Conservation (phyloP, 2,329 filamentous ascomycete genomes). For the Alternaria gansuensis region DNA sequence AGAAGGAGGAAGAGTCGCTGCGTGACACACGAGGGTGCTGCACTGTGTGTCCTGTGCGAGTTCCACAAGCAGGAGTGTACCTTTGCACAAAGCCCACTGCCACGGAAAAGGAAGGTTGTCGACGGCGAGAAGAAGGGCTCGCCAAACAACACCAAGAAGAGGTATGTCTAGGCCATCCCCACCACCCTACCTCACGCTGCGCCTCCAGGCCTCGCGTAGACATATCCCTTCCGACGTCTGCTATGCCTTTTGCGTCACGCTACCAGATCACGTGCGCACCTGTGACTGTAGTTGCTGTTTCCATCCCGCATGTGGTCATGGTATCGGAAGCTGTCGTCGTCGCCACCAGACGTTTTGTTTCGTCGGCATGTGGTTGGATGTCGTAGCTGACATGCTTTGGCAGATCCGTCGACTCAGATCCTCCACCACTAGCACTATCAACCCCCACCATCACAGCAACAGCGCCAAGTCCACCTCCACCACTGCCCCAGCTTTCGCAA, state of each 20-base stretch:
- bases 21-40: constrained; percentile 78
- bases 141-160: constrained; percentile 67
- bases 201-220: constrained; percentile 20
- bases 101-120: constrained; percentile 81
- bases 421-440: constrained; percentile 52
- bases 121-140: constrained; percentile 68
- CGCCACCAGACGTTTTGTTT: background rate
- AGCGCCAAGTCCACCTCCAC: constrained; percentile 49
- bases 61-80: constrained; percentile 82
- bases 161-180: constrained; percentile 63
- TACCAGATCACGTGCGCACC: constrained; percentile 37
- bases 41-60: constrained; percentile 77
- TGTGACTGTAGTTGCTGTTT: constrained; percentile 20
- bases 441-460: constrained; percentile 54
- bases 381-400: constrained; percentile 38
- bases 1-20: constrained; percentile 77
- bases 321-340: background rate
- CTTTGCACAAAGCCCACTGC: constrained; percentile 76
- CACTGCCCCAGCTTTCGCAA: constrained; percentile 43
- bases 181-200: constrained; percentile 21
- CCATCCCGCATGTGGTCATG: background rate
- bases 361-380: constrained; percentile 13
- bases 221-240: constrained; percentile 9
- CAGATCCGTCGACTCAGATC: constrained; percentile 53
- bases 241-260: constrained; percentile 19